A percentile compares a stretch with the other conserved stretches of the same genome.
Conservation (phyloP, 2,329 filamentous ascomycete species). For the Ophioceras dolichostomum region DNA sequence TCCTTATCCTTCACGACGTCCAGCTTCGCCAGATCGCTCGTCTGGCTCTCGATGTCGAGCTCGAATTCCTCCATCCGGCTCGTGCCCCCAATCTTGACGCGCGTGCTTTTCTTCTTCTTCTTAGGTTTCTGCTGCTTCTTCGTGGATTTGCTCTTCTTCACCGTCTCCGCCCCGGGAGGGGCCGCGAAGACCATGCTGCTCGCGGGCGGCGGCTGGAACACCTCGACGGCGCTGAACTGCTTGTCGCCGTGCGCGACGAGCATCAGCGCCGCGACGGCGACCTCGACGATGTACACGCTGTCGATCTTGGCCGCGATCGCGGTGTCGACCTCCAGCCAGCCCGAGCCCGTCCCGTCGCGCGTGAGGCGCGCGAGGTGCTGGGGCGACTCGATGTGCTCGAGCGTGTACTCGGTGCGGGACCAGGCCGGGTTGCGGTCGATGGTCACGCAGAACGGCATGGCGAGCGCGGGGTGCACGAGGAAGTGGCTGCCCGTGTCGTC, state of each 20-base stretch:
- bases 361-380: slow-evolving; percentile 48
- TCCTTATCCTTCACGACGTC: slow-evolving; percentile 27
- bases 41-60: slow-evolving; percentile 52
- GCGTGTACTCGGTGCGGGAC: slow-evolving; percentile 49
- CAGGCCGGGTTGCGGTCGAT: slow-evolving; percentile 46
- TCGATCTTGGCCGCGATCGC: slow-evolving; percentile 46
- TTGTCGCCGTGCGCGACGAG: slow-evolving; percentile 47
- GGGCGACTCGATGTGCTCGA: slow-evolving; percentile 52
- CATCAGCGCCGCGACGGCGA: slow-evolving; percentile 46
- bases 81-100: slow-evolving; percentile 5
- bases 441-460: slow-evolving; percentile 50
- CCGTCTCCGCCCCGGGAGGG: slow-evolving; percentile 8
- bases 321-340: slow-evolving; percentile 51
- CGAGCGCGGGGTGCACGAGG: slow-evolving; percentile 50
- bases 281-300: slow-evolving; percentile 49
- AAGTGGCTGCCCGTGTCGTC: slow-evolving; percentile 46
- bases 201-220: slow-evolving; percentile 48
- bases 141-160: slow-evolving; percentile 8
- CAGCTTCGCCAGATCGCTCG: slow-evolving; percentile 30
- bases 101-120: slow-evolving; percentile 17
- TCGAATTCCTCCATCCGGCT: slow-evolving; percentile 42
- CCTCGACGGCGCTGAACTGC: slow-evolving; percentile 34
- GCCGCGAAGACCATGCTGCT: slow-evolving; percentile 9
- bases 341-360: slow-evolving; percentile 44
- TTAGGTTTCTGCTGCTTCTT: slow-evolving; percentile 17